Base-by-base conservation (phyloP, 2,329 filamentous ascomycete genomes). In the Didymella sp. region DNA sequence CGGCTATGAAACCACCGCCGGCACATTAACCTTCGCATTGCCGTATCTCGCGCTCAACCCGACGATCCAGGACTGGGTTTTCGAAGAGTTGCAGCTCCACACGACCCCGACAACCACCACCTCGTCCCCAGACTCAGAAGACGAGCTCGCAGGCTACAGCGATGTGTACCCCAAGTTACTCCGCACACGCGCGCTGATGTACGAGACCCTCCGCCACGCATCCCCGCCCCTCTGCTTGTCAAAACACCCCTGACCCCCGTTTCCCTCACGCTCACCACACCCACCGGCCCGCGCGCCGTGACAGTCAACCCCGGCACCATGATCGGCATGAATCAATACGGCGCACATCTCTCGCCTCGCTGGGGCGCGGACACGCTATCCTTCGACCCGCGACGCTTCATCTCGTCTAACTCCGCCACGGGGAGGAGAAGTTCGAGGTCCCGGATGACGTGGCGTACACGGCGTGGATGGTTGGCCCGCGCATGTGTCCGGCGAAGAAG, bases 1-100 rank as follows among this genome's bases (percentile, higher is more conserved):
- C 0, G 82, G 82, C 1, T 80, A 82, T 53, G 81, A 85, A 57
- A 83, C 82, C 0, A 81, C 80, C 0, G 78, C 81, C 1, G 76
- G 80, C 21, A 77, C 77, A 0, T 62, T 84, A 5, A 74, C 75
- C 0, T 81, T 77, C 51, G 68, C 77, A 0, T 62, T 82, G 1
- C 67, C 78, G 8, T 77, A 81, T 19, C 70, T 85, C 1, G 80
- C 81, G 1, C 74, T 77, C 0, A 61, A 81, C 33, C 80, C 78
- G 0, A 66, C 76, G 1, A 74, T 79, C 2, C 81, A 84, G 56
- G 73, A 78, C 6, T 83, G 79, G 80, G 47, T 81, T 0, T 62
- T 69, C 0, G 74, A 81, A 43, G 81, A 82, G 46, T 66, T 82
- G 4, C 37, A 22, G 4, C 4, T 3, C 3, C 37, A 24, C 37